Evolutionary conservation across 2,329 filamentous ascomycete species (phyloP), one percentile per base, ranked within the genome.

Genomic region (Chaetothyriales sp.): DNA sequence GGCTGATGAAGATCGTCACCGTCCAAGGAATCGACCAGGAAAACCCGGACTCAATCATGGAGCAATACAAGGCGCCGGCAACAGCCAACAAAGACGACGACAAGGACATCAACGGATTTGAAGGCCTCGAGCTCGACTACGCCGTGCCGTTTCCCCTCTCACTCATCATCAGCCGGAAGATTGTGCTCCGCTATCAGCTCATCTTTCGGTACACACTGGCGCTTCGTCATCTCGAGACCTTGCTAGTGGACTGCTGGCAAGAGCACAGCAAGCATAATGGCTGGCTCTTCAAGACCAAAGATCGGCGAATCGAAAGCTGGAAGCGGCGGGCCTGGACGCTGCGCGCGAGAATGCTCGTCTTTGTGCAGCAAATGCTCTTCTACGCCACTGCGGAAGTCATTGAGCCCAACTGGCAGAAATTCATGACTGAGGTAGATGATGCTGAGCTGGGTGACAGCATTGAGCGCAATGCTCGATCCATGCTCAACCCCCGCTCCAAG

Each of bases 321-420:
- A 98, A 98, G 67, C 80, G 89, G 43, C 78, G 87, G 28, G 88
- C 90, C 0, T 97, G 88, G 83, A 95, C 88, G 2, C 70, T 98
- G 52, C 80, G 92, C 33, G 88, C 89, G 2, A 81, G 92, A 47
- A 98, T 98, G 92, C 75, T 97, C 7, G 87, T 95, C 7, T 98
- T 97, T 64, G 88, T 97, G 1, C 92, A 98, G 68, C 92, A 98
- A 66, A 75, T 97, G 40, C 77, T 95, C 5, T 98, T 97, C 68
- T 98, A 95, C 66, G 97, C 89, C 69, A 97, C 92, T 0, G 82
- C 88, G 1, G 92, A 98, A 68, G 92, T 98, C 50, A 94, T 98
- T 51, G 92, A 98, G 67, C 92, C 90, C 2, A 97, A 97, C 67
- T 98, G 92, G 92, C 82, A 88, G 59, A 85, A 82, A 47, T 80